Percentiles rank a stretch among this genome's conserved stretches.
phyloP scores from a whole-genome alignment of 225 moss, liverwort and hornwort genomes.

The Marchantia paleacea region DNA sequence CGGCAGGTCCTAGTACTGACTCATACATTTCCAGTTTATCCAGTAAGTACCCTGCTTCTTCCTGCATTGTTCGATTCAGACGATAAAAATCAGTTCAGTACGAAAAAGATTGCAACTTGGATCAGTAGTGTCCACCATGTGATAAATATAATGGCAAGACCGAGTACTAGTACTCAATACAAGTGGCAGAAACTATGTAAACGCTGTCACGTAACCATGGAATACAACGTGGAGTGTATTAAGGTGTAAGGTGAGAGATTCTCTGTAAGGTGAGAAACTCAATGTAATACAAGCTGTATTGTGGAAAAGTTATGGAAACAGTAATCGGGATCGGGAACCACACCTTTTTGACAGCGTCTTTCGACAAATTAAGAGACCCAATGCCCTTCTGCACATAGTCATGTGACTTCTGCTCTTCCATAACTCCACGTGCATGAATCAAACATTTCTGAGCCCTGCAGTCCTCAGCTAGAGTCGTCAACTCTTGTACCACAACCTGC shows the following conservation, averaged over 20 bases:
- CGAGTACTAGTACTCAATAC: too few species aligned
- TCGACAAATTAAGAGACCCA: conserved; percentile 53
- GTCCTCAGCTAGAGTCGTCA: conserved; percentile 54
- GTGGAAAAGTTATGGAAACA: too few species aligned
- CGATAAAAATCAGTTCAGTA: not conserved
- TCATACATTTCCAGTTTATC: conserved; percentile 70
- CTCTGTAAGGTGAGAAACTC: too few species aligned
- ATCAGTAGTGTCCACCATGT: too few species aligned
- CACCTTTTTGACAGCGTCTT: conserved; percentile 59
- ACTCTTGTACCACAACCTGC: conserved; percentile 37
- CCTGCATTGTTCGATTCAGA: conserved; percentile 34
- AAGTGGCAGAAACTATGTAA: too few species aligned
- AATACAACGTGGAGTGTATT: too few species aligned
- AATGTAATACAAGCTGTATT: too few species aligned
- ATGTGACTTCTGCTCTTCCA: conserved; percentile 66
- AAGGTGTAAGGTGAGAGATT: too few species aligned
- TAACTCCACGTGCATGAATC: conserved; percentile 81
- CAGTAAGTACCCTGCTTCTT: conserved; percentile 50
- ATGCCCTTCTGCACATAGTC: conserved; percentile 76
- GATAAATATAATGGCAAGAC: too few species aligned
- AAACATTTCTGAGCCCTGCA: conserved; percentile 87
- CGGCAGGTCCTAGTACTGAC: conserved; percentile 56
- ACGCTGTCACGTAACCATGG: too few species aligned
- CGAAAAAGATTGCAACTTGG: too few species aligned
- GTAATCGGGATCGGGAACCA: not conserved